Base-by-base conservation (phyloP, 2,329 filamentous ascomycete species). In the Lanzia echinophila region DNA sequence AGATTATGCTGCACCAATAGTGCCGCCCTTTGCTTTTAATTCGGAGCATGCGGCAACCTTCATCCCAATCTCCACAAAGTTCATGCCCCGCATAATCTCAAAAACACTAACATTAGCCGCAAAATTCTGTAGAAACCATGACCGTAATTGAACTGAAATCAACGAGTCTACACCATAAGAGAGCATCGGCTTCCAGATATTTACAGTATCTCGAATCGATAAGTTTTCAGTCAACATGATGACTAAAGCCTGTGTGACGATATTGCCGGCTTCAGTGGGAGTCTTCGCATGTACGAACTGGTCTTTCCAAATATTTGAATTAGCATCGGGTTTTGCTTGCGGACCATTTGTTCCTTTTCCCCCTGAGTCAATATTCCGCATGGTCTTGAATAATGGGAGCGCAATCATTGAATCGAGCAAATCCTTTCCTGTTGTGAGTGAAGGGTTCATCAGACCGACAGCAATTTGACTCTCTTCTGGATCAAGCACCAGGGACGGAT, bases 221-320 rank as follows among this genome's bases (percentile, higher is more conserved):
- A 77, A 69, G 65, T 75, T 66, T 1, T 76, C 65, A 13, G 52
- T 55, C 24, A 62, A 57, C 5, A 2, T 75, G 73, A 47, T 75
- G 74, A 3, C 70, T 70, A 53, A 28, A 57, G 55, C 19, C 56
- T 41, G 6, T 47, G 54, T 31, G 19, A 58, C 39, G 13, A 50
- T 48, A 1, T 28, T 24, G 15, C 44, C 38, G 1, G 15, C n/a
- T 19, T 20, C 20, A 20, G 46, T 17, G 4, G 38, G 6, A 6
- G 15, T 33, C 10, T 11, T 13, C 6, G 34, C 31, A n/a, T 13
- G 15, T 7, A 20, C 22, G 17, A 48, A 28, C 2, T 15, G 8
- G 4, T 17, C 8, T 28, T 28, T 8, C 24, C 4, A 8, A 4
- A 8, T 4, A 8, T 4, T 8, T 4, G 4, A 4, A 28, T 28